Percentiles rank a stretch among this genome's conserved stretches.
Evolutionary conservation across 2,329 filamentous ascomycete genomes (phyloP).

Genomic region (Alternaria arbusti): DNA sequence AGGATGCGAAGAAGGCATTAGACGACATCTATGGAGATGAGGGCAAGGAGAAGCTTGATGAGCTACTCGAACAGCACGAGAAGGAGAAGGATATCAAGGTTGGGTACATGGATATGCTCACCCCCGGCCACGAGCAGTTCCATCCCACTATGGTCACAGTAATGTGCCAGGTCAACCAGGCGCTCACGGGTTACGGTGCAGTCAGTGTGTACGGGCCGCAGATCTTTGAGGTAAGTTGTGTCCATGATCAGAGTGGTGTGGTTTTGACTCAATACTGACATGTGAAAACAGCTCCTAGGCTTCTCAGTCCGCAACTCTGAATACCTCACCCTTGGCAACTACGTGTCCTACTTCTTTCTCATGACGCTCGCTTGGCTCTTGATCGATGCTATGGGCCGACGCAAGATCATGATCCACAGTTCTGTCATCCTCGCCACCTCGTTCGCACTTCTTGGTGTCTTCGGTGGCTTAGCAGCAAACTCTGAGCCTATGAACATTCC

Average conservation of each 20-base stretch:
- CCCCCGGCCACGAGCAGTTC: conserved; percentile 61
- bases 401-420: conserved; percentile 62
- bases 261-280: conserved; percentile 51
- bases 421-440: conserved; percentile 56
- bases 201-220: conserved; percentile 69
- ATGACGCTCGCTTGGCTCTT: conserved; percentile 68
- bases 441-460: conserved; percentile 60
- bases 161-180: conserved; percentile 69
- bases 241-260: neutral
- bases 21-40: conserved; percentile 59
- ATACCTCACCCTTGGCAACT: conserved; percentile 66
- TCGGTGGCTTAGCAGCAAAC: conserved; percentile 58
- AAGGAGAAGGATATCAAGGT: conserved; percentile 57
- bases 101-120: conserved; percentile 65
- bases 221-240: conserved; percentile 59
- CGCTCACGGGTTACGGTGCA: conserved; percentile 64
- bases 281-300: conserved; percentile 62
- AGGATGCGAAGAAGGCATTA: conserved; percentile 60
- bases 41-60: conserved; percentile 57
- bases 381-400: conserved; percentile 63
- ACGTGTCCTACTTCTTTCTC: conserved; percentile 65
- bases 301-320: conserved; percentile 60
- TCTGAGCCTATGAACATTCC: conserved; percentile 47
- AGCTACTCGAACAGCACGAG: conserved; percentile 59
- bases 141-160: conserved; percentile 67